Evolutionary conservation across 495 filamentous ascomycete species (phyloP).

Genomic region (Parathielavia appendiculata): DNA sequence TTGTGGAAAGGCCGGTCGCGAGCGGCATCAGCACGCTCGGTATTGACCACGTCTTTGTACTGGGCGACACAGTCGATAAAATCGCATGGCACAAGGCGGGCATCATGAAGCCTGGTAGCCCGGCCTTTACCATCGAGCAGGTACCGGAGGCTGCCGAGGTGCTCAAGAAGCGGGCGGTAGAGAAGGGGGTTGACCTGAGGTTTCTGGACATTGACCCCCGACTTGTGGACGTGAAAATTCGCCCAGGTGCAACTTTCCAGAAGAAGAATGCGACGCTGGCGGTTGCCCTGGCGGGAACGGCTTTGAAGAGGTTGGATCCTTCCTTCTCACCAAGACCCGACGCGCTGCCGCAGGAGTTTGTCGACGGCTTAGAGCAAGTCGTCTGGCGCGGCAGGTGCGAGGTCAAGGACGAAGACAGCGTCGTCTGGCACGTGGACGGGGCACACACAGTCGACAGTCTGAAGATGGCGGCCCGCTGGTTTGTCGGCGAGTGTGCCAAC

Average conservation of each 20-base stretch:
- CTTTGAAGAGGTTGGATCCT: conserved; percentile 45
- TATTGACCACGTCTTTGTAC: conserved; percentile 77
- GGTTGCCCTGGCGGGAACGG: conserved; percentile 63
- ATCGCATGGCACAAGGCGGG: conserved; percentile 98
- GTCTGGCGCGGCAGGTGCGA: conserved; percentile 82
- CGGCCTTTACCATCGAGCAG: conserved; percentile 74
- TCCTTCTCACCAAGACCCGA: conserved; percentile 23
- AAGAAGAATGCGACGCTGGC: conserved; percentile 82
- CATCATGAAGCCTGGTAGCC: conserved; percentile 70
- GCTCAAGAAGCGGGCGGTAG: conserved; percentile 61
- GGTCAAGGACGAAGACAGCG: conserved; percentile 56
- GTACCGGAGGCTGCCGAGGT: conserved; percentile 60
- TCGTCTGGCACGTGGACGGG: conserved; percentile 86
- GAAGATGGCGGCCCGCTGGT: conserved; percentile 74
- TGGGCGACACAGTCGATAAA: conserved; percentile 78
- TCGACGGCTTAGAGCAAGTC: conserved; percentile 67
- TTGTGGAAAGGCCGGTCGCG: conserved; percentile 68
- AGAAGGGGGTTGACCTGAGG: conserved; percentile 56
- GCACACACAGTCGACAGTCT: conserved; percentile 90
- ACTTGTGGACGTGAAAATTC: conserved; percentile 61
- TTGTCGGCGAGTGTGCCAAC: conserved; percentile 43
- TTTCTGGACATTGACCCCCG: conserved; percentile 60
- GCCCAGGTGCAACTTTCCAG: conserved; percentile 76
- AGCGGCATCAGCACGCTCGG: conserved; percentile 78
- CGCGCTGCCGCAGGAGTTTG: conserved; percentile 60